Percentiles rank a stretch among this genome's conserved stretches.
These are phyloP conservation scores for Xenosphaeropsis pyriputrescens DNA, from an alignment of 2,329 filamentous ascomycete genomes.

Conservation along the genomic window DNA sequence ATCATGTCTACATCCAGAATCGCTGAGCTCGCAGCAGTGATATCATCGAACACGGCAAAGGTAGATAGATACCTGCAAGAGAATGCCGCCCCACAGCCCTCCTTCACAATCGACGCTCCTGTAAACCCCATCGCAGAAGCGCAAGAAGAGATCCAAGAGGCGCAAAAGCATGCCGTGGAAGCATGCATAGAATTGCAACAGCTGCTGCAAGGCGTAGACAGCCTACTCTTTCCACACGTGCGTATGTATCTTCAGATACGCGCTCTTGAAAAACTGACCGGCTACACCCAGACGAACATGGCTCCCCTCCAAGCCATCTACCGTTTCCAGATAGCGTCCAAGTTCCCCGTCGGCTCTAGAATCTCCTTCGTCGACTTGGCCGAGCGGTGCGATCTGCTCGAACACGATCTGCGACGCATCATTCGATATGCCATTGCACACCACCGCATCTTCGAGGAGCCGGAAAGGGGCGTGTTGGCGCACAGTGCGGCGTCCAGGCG, in stretches of 20 bases:
- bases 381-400: constrained; percentile 2
- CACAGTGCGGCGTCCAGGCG: constrained; percentile 6
- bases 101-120: constrained; percentile 4
- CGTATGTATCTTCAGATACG: neutral
- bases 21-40: constrained; percentile 3
- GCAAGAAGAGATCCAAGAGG: constrained; percentile 3
- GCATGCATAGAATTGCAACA: constrained; percentile 8
- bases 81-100: constrained; percentile 2
- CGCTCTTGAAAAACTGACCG: neutral
- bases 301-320: constrained; percentile 9
- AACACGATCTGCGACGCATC: constrained; percentile 2
- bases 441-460: constrained; percentile 6
- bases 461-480: constrained; percentile 2
- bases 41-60: constrained; percentile 1
- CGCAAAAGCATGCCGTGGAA: constrained; percentile 3
- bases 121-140: neutral
- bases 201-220: constrained; percentile 6
- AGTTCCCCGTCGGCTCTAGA: constrained; percentile 3
- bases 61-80: constrained; percentile 3
- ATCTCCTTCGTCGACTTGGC: constrained; percentile 6
- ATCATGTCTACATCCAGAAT: constrained; percentile 3
- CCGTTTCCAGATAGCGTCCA: constrained; percentile 7
- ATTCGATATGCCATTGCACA: constrained; percentile 14
- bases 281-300: constrained; percentile 4
- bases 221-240: constrained; percentile 1